Evolutionary conservation across 2,329 filamentous ascomycete species (phyloP).

Genomic region (Corynespora cassiicola): DNA sequence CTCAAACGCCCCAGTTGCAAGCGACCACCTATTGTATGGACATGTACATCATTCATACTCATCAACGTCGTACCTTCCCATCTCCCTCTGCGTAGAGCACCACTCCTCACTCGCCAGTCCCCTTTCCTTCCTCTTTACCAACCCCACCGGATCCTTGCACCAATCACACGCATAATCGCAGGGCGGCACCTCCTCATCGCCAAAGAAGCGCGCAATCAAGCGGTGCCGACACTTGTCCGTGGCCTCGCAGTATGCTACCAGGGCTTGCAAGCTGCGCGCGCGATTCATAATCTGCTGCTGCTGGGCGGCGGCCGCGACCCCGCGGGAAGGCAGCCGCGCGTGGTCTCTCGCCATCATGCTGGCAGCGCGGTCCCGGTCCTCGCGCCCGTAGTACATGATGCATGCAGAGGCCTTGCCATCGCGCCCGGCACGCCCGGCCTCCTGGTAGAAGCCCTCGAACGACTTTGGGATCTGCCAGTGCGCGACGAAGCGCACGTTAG

Average conservation of each 20-base stretch:
- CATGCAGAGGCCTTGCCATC: constrained; percentile 88
- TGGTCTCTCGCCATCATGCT: constrained; percentile 57
- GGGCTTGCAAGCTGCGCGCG: constrained; percentile 55
- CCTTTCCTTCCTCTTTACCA: constrained; percentile 52
- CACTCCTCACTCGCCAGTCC: constrained; percentile 57
- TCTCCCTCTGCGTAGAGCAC: constrained; percentile 54
- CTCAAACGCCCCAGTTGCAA: background rate
- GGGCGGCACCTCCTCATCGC: constrained; percentile 35
- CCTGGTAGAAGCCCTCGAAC: constrained; percentile 96
- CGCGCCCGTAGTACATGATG: constrained; percentile 88
- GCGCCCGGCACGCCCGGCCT: constrained; percentile 88
- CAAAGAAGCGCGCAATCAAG: constrained; percentile 46
- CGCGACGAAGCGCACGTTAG: constrained; percentile 90
- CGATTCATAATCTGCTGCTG: constrained; percentile 48
- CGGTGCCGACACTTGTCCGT: constrained; percentile 74
- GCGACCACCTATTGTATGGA: no score
- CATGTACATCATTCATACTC: constrained; percentile 44
- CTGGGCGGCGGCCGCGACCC: constrained; percentile 39
- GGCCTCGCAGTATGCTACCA: constrained; percentile 84
- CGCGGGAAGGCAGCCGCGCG: constrained; percentile 56
- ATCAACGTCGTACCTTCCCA: constrained; percentile 49
- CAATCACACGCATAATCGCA: constrained; percentile 59
- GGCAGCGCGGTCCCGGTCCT: constrained; percentile 79
- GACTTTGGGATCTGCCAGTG: constrained; percentile 95
- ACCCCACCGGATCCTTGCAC: constrained; percentile 51